phyloP scores from a whole-genome alignment of 2,329 filamentous ascomycete species.

The Alternaria metachromatica region DNA sequence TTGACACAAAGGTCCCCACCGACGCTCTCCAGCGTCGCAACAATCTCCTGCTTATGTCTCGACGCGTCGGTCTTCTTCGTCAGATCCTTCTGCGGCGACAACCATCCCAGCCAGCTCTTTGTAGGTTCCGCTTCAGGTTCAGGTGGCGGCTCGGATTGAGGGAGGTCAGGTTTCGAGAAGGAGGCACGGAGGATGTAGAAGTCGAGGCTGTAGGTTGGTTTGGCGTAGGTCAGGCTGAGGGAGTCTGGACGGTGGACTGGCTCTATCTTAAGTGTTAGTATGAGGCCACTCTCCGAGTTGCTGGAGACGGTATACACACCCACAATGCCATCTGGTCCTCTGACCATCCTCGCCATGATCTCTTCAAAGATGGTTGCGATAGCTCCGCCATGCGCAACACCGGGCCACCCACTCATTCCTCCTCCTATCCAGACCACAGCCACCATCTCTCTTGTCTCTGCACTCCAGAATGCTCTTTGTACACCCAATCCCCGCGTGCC shows the following conservation, averaged over 20 bases:
- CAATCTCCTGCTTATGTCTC: slow-evolving; percentile 53
- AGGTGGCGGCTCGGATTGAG: slow-evolving; percentile 31
- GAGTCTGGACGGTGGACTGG: slow-evolving; percentile 42
- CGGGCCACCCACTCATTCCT: slow-evolving; percentile 72
- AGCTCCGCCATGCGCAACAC: slow-evolving; percentile 73
- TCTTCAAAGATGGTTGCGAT: slow-evolving; percentile 74
- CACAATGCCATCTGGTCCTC: slow-evolving; percentile 52
- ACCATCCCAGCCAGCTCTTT: slow-evolving; percentile 39
- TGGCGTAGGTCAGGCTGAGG: slow-evolving; percentile 65
- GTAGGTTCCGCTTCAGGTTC: slow-evolving; percentile 32
- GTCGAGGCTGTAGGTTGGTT: slow-evolving; percentile 63
- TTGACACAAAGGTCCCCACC: slow-evolving; percentile 61
- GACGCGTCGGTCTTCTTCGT: slow-evolving; percentile 52
- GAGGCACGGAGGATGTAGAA: slow-evolving; percentile 69
- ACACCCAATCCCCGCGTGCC: slow-evolving; percentile 52
- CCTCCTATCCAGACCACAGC: slow-evolving; percentile 72
- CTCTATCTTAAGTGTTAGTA: slow-evolving; percentile 21
- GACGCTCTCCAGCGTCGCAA: slow-evolving; percentile 61
- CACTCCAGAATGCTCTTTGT: slow-evolving; percentile 71
- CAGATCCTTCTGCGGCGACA: slow-evolving; percentile 45
- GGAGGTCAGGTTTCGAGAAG: slow-evolving; percentile 41
- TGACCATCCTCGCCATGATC: slow-evolving; percentile 69
- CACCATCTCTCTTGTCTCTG: slow-evolving; percentile 62
- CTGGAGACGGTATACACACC: slow-evolving; percentile 27
- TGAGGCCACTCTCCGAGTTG: background rate